Evolutionary conservation across 2,329 filamentous ascomycete genomes (phyloP), one percentile per base, ranked within the genome.

Genomic region (Phialemoniopsis sp.): DNA sequence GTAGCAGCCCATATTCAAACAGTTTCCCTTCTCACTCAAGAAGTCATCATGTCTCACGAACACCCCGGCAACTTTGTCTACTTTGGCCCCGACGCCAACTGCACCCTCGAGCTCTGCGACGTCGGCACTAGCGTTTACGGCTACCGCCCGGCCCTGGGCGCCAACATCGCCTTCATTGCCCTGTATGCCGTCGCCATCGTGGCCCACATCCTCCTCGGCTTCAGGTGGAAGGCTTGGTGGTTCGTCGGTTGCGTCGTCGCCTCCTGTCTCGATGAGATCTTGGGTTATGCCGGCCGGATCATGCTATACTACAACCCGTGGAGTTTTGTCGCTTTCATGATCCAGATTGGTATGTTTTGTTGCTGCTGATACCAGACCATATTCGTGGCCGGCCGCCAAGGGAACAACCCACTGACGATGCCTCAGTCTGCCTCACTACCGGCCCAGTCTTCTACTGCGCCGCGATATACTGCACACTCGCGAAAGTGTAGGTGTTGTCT

Each of bases 391-490:
- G 29, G 8, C 17, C 16, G 18, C n/a, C 5, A 14, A 13, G n/a
- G 13, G 14, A 29, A 9, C 17, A 10, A 3, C 28, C 9, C 15
- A 15, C 16, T 18, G 16, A 34, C 16, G 10, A 16, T 21, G 17
- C 17, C 13, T 35, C 36, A 78, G 72, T 76, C 44, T 81, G 76
- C 57, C 66, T 85, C 37, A 77, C 72, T 48, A 71, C 72, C 33
- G 70, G 63, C 0, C 72, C 72, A 9, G 73, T 76, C 39, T 80
- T 76, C 56, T 70, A 74, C 50, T 70, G 76, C 19, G 82, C 81
- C 1, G 78, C 78, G 42, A 79, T 86, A 52, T 87, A 86, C 55
- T 72, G 85, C 39, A 82, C 77, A 21, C 67, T 84, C 5, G 36
- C 47, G 3, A 34, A 42, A n/a, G 44, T 42, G 46, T 50, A 16